Conservation (phyloP, 768 basidiomycete species). For the Boletellus emodensis region DNA sequence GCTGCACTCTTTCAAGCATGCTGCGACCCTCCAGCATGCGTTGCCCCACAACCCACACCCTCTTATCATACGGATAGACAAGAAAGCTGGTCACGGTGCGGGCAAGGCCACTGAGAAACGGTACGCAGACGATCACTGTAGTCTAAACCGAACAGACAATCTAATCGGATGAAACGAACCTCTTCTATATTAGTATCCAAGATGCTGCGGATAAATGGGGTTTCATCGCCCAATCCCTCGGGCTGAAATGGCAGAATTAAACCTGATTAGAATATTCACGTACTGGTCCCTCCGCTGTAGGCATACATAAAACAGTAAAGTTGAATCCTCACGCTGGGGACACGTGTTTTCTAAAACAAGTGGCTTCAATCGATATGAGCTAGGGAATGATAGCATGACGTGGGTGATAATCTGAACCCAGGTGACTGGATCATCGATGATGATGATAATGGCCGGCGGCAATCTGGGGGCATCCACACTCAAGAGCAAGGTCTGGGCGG, state of each 20-base stretch:
- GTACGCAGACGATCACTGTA: constrained; percentile 26
- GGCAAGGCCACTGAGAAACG: constrained; percentile 74
- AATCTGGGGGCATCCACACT: not conserved
- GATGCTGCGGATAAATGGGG: constrained; percentile 77
- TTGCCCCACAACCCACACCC: constrained; percentile 66
- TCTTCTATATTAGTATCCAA: constrained; percentile 49
- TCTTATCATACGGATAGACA: constrained; percentile 71
- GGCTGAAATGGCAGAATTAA: constrained; percentile 37
- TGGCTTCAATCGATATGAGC: constrained; percentile 1
- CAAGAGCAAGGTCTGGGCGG: constrained; percentile 8
- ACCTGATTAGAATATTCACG: constrained; percentile 4
- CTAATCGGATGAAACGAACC: constrained; percentile 4
- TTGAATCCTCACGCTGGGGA: not conserved
- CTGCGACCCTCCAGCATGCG: constrained; percentile 70
- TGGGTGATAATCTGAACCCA: too few species aligned
- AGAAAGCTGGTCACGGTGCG: constrained; percentile 76
- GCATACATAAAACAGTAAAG: not conserved
- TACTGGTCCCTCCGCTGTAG: not conserved
- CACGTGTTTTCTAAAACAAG: constrained; percentile 1
- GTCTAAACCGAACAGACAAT: constrained; percentile 8
- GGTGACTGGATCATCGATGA: too few species aligned
- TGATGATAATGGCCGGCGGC: too few species aligned
- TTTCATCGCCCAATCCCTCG: constrained; percentile 66
- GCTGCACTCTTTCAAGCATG: constrained; percentile 79
- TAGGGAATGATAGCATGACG: not conserved